Conservation (phyloP, 164 flowering plant species). For the Magnolia officinalis region DNA sequence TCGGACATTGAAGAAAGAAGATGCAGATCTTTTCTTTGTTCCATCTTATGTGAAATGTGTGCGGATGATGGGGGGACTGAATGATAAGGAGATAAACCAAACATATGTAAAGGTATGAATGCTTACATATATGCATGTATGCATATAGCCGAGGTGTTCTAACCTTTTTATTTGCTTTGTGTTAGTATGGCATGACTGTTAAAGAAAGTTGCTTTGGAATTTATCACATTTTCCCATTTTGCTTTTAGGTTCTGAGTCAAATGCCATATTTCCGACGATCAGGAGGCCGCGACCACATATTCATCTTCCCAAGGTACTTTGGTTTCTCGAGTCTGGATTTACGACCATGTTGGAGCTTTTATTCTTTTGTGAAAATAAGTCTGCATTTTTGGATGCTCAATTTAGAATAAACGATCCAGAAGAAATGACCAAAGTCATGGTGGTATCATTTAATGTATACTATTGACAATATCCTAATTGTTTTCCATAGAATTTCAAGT, state of each 20-base stretch:
- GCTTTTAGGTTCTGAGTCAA: conserved; percentile 76
- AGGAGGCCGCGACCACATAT: conserved; percentile 89
- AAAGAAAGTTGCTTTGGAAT: background rate
- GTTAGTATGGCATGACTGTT: background rate
- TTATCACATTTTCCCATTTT: conserved; percentile 3
- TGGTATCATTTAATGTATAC: too few relatives aligned
- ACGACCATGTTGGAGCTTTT: background rate
- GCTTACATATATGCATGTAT: background rate
- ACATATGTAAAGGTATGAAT: conserved; percentile 73
- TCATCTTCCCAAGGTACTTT: conserved; percentile 87
- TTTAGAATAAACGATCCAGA: too few relatives aligned
- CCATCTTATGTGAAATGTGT: conserved; percentile 90
- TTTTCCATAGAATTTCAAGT: too few relatives aligned
- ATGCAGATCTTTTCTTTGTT: conserved; percentile 91
- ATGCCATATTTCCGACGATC: conserved; percentile 92
- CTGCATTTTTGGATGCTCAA: background rate
- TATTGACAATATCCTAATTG: too few relatives aligned
- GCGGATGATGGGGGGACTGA: conserved; percentile 85
- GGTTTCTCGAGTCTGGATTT: background rate
- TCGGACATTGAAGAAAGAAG: conserved; percentile 70
- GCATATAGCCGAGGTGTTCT: background rate
- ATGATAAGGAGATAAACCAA: conserved; percentile 79
- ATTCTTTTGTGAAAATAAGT: background rate
- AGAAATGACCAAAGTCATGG: too few relatives aligned
- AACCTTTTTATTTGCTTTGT: background rate